These are phyloP conservation scores for Pisolithus orientalis DNA, from an alignment of 768 basidiomycete species.

Conservation along the genomic window DNA sequence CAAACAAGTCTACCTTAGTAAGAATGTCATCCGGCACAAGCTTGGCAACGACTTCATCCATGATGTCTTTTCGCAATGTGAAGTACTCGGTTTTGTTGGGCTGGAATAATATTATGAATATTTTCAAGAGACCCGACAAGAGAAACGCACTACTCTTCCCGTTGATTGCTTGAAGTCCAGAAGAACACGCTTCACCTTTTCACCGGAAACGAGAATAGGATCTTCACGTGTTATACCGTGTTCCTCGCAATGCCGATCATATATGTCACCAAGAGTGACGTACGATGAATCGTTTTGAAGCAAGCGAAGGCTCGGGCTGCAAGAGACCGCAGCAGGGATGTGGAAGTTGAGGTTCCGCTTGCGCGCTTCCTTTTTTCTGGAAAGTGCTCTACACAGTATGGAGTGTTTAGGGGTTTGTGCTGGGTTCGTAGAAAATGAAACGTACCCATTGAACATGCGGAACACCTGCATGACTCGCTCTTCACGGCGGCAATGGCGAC, in stretches of 20 bases:
- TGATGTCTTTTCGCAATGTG: slow-evolving; percentile 72
- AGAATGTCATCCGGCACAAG: slow-evolving; percentile 87
- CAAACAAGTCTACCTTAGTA: slow-evolving; percentile 52
- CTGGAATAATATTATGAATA: slow-evolving; percentile 26
- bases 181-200: slow-evolving; percentile 72
- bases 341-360: slow-evolving; percentile 92
- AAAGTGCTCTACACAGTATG: slow-evolving; percentile 53
- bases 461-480: slow-evolving; percentile 89
- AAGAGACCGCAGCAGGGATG: slow-evolving; percentile 80
- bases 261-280: slow-evolving; percentile 86
- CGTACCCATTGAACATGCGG: slow-evolving; percentile 89
- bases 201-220: slow-evolving; percentile 77
- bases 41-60: slow-evolving; percentile 83
- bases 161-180: slow-evolving; percentile 48
- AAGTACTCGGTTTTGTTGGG: slow-evolving; percentile 60
- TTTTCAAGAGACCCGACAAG: not conserved
- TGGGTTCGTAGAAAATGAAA: not conserved
- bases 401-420: slow-evolving; percentile 1
- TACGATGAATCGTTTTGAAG: slow-evolving; percentile 92
- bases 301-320: slow-evolving; percentile 75
- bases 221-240: slow-evolving; percentile 79
- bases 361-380: slow-evolving; percentile 85
- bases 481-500: slow-evolving; percentile 83
- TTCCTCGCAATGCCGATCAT: slow-evolving; percentile 80
- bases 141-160: slow-evolving; percentile 32